These are phyloP conservation scores for Orbilia brochopaga DNA, from an alignment of 2,329 filamentous ascomycete genomes.

Conservation along the genomic window DNA sequence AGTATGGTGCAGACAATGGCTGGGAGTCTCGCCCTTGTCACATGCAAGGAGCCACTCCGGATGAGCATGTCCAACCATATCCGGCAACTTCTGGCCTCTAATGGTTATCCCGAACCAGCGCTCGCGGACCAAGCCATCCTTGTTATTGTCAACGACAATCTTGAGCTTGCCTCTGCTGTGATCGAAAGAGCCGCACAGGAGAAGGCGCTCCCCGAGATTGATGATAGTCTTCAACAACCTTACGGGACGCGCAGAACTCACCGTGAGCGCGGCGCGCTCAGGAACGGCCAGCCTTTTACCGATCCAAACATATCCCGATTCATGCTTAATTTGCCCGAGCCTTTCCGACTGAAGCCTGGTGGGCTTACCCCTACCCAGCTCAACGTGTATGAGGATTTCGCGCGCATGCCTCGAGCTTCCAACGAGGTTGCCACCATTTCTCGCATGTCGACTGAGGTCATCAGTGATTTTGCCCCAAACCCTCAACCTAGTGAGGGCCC, in stretches of 20 bases:
- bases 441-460: slow-evolving; percentile 66
- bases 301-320: slow-evolving; percentile 83
- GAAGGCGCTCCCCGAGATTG: slow-evolving; percentile 89
- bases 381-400: slow-evolving; percentile 96
- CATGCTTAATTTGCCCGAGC: slow-evolving; percentile 91
- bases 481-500: slow-evolving; percentile 41
- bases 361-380: slow-evolving; percentile 91
- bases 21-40: slow-evolving; percentile 92
- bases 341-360: slow-evolving; percentile 81
- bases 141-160: slow-evolving; percentile 98
- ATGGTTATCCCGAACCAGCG: slow-evolving; percentile 69
- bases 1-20: slow-evolving; percentile 95
- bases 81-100: slow-evolving; percentile 74
- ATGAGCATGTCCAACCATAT: slow-evolving; percentile 99
- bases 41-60: slow-evolving; percentile 92
- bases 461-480: slow-evolving; percentile 69
- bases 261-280: slow-evolving; percentile 63
- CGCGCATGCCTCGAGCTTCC: slow-evolving; percentile 74
- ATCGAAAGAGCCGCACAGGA: slow-evolving; percentile 96
- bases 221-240: slow-evolving; percentile 85
- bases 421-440: slow-evolving; percentile 28
- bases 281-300: slow-evolving; percentile 83
- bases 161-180: slow-evolving; percentile 88
- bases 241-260: slow-evolving; percentile 79
- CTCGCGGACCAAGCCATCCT: slow-evolving; percentile 93